These are phyloP conservation scores for Aspergillus viridinutans DNA, from an alignment of 2,329 filamentous ascomycete genomes.

Conservation along the genomic window DNA sequence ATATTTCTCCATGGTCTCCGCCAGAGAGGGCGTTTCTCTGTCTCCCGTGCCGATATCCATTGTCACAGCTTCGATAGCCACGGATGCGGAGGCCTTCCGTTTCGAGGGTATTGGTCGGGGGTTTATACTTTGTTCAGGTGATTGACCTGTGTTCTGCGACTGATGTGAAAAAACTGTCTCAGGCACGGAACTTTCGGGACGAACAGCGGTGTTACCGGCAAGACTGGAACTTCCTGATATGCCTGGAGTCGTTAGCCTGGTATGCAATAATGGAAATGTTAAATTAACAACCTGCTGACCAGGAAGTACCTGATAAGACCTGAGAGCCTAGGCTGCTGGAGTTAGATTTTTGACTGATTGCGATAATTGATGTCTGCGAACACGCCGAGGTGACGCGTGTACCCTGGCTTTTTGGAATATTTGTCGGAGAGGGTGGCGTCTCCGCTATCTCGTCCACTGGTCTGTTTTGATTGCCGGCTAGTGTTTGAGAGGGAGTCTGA, in stretches of 20 bases:
- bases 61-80: background rate
- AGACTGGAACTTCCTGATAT: background rate
- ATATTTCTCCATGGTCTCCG: conserved; percentile 23
- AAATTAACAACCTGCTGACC: conserved; percentile 1
- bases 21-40: conserved; percentile 11
- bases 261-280: background rate
- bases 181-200: background rate
- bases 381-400: background rate
- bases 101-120: background rate
- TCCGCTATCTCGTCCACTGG: conserved; percentile 18
- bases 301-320: background rate
- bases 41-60: conserved; percentile 21
- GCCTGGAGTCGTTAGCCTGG: background rate
- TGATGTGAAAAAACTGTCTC: conserved; percentile 1
- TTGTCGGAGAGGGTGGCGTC: conserved; percentile 12
- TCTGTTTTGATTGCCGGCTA: background rate
- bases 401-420: conserved; percentile 1
- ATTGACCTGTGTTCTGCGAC: background rate
- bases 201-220: background rate
- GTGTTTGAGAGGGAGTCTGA: background rate
- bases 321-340: conserved; percentile 5
- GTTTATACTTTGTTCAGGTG: background rate
- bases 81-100: background rate
- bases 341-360: background rate
- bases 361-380: conserved; percentile 1